A percentile compares a stretch with the other conserved stretches of the same genome.
Conservation (phyloP, 2,329 filamentous ascomycete genomes). For the Curvularia hawaiiensis region DNA sequence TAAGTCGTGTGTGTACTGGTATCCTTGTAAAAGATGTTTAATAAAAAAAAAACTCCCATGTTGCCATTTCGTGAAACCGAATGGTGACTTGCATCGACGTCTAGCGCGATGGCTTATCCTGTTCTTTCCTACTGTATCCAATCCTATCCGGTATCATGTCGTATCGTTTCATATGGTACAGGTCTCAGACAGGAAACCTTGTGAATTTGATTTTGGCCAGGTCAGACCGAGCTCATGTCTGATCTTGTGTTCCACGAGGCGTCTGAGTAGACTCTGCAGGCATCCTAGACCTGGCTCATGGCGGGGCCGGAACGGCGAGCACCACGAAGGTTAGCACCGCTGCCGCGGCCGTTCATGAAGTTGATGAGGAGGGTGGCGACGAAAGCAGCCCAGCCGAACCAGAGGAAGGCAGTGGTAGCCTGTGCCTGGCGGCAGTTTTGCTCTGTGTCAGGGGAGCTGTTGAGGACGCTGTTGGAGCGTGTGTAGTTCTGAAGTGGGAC, state of each 20-base stretch:
- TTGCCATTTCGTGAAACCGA: background rate
- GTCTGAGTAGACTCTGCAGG: constrained; percentile 32
- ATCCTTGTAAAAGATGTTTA: background rate
- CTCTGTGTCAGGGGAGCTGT: constrained; percentile 62
- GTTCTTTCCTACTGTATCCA: background rate
- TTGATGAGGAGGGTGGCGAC: constrained; percentile 61
- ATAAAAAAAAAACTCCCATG: background rate
- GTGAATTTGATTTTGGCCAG: background rate
- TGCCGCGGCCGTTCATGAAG: constrained; percentile 58
- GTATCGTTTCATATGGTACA: constrained; percentile 9
- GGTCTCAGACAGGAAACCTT: background rate
- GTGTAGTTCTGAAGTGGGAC: constrained; percentile 47
- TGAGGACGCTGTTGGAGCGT: constrained; percentile 63
- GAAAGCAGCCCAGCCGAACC: constrained; percentile 74
- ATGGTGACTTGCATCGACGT: constrained; percentile 3
- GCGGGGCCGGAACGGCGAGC: constrained; percentile 53
- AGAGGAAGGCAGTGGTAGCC: constrained; percentile 76
- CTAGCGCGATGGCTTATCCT: constrained; percentile 10
- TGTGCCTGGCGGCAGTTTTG: constrained; percentile 78
- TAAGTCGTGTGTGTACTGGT: constrained; percentile 10
- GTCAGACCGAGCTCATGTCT: constrained; percentile 21
- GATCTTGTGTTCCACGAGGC: constrained; percentile 36
- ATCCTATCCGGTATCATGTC: background rate
- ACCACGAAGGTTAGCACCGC: constrained; percentile 52
- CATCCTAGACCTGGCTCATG: constrained; percentile 62